Evolutionary conservation across 192 early-diverging fungal species (phyloP), one percentile per base, ranked within the genome.

Genomic region (Backusella parvicylindrica): DNA sequence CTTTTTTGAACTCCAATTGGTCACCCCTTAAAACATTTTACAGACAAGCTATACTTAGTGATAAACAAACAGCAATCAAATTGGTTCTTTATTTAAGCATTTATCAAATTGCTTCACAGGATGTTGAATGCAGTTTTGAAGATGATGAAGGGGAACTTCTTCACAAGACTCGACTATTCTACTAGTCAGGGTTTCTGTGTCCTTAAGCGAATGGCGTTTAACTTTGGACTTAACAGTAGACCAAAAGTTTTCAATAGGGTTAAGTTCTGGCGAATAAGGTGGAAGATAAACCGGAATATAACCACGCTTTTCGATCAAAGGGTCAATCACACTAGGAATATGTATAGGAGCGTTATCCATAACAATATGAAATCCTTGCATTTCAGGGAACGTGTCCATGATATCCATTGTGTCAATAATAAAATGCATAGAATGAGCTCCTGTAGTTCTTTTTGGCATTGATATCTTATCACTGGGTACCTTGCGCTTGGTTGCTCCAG

Each of bases 341-440:
- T 79, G 73, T 41, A 71, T 71, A 7, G 69, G 73, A 23, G 72
- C 35, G 32, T 70, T 70, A 36, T 78, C 71, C 68, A 78, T 78
- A 3, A 78, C 72, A 31, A 78, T 28, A 32, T 77, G 49, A 23
- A 50, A 50, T 63, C 38, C 72, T 72, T 74, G 66, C 76, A 66
- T 72, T 38, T 68, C 66, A 38, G 66, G 66, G 12, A 33, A 38
- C 35, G 23, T 33, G 32, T 68, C 66, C 66, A 68, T 68, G 32
- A 33, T 68, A 64, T 64, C 30, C 66, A 68, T 68, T n/a, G 28
- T 68, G 32, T 68, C 36, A 33, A n/a, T 68, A 33, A 68, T 38
- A n/a, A 68, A 68, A 68, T 38, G 31, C 23, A 68, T 26, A 38
- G 36, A 68, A 68, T 68, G 66, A 33, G 28, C 36, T 2, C 66